Conservation (phyloP, 805 yeast genomes). For the Komagataella mondaviorum region DNA sequence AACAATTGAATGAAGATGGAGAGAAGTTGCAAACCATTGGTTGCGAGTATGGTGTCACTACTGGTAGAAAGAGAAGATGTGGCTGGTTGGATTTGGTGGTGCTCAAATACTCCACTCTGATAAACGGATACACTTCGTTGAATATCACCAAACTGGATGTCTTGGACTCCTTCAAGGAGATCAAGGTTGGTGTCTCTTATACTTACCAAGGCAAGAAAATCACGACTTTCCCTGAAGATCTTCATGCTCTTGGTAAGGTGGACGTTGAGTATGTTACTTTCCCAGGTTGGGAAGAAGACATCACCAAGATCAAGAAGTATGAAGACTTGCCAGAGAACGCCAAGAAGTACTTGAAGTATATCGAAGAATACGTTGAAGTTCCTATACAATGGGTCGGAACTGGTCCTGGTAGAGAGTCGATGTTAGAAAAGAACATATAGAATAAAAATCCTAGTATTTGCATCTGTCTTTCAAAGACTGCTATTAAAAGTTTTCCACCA, state of each 20-base stretch:
- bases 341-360: conserved; percentile 67
- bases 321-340: conserved; percentile 83
- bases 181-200: conserved; percentile 80
- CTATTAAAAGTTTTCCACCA: not conserved
- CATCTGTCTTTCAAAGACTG: not conserved
- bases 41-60: conserved; percentile 94
- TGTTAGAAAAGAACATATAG: conserved; percentile 44
- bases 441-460: not conserved
- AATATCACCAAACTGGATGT: conserved; percentile 96
- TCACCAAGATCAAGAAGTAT: conserved; percentile 54
- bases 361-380: conserved; percentile 73
- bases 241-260: conserved; percentile 67
- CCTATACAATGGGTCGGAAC: conserved; percentile 97
- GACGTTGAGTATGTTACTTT: conserved; percentile 85
- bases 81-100: conserved; percentile 98
- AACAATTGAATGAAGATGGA: conserved; percentile 81
- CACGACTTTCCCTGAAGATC: conserved; percentile 86
- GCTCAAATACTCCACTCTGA: conserved; percentile 75
- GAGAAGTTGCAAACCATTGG: conserved; percentile 83
- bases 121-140: conserved; percentile 90
- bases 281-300: conserved; percentile 90
- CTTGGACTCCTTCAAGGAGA: conserved; percentile 78
- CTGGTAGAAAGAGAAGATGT: conserved; percentile 98
- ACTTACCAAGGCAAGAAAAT: conserved; percentile 63
- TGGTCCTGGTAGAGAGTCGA: conserved; percentile 92